phyloP scores from a whole-genome alignment of 1,284 basidiomycete genomes.

The Violaceomyces palustris region DNA sequence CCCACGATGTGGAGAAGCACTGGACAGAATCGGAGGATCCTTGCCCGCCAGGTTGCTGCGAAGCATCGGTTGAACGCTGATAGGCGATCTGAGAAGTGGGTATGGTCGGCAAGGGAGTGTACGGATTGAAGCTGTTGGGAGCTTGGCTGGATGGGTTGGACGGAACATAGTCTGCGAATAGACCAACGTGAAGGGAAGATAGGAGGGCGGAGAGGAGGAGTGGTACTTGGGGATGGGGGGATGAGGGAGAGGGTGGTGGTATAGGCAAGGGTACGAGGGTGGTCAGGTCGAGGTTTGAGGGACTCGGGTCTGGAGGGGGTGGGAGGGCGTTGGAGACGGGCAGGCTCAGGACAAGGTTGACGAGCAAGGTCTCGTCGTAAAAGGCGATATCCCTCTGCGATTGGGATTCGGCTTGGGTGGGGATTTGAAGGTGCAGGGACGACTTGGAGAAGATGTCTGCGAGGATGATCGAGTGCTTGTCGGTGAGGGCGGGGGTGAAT shows the following conservation, averaged over 20 bases:
- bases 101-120: constrained; percentile 19
- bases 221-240: no score
- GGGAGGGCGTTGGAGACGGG: constrained; percentile 5
- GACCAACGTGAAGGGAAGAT: constrained; percentile 17
- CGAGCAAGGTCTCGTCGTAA: constrained; percentile 22
- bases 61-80: neutral
- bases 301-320: neutral
- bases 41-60: no score
- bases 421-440: constrained; percentile 8
- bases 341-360: constrained; percentile 9
- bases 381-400: constrained; percentile 10
- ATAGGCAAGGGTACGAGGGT: no score
- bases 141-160: no score
- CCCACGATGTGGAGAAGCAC: constrained; percentile 21
- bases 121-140: constrained; percentile 14
- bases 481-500: neutral
- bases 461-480: neutral
- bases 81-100: neutral
- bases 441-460: constrained; percentile 17
- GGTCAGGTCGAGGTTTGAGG: no score
- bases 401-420: constrained; percentile 3
- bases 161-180: constrained; percentile 21
- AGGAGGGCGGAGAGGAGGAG: constrained; percentile 14
- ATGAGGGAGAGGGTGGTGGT: no score
- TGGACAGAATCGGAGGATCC: no score